phyloP scores from a whole-genome alignment of 2,329 filamentous ascomycete genomes.

The Aspergillus eucalypticola region DNA sequence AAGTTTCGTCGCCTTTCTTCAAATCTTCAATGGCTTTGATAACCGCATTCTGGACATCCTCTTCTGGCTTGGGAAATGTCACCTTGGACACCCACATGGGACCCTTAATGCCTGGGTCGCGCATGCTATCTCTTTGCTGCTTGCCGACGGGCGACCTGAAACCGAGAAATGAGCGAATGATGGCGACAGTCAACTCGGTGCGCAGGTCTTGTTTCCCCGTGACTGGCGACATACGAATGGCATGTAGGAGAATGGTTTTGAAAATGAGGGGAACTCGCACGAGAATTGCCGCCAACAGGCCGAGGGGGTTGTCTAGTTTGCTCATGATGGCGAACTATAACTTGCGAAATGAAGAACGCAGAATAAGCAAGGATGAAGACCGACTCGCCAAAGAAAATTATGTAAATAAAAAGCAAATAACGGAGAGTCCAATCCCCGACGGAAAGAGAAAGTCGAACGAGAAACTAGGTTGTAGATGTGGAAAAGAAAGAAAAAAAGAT shows the following conservation, averaged over 20 bases:
- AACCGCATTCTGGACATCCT: constrained; percentile 46
- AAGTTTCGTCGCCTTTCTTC: constrained; percentile 41
- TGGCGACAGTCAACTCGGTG: constrained; percentile 69
- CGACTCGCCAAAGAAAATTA: background rate
- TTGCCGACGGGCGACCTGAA: constrained; percentile 57
- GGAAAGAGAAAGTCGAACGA: background rate
- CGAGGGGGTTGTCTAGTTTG: constrained; percentile 23
- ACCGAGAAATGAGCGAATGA: constrained; percentile 67
- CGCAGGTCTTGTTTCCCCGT: constrained; percentile 76
- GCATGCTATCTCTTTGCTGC: constrained; percentile 63
- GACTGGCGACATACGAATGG: constrained; percentile 66
- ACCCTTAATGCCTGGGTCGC: constrained; percentile 70
- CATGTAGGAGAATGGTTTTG: constrained; percentile 45
- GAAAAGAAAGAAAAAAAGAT: background rate
- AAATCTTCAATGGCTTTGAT: constrained; percentile 42
- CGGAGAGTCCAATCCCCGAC: too few species aligned
- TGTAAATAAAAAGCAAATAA: background rate
- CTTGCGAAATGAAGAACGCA: background rate
- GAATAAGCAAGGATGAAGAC: background rate
- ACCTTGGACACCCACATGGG: constrained; percentile 79
- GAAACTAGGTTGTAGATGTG: too few species aligned
- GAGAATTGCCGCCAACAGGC: constrained; percentile 41
- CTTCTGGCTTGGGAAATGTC: constrained; percentile 58
- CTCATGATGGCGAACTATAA: constrained; percentile 24
- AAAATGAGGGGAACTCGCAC: constrained; percentile 44